Base-by-base conservation (phyloP, 2,329 filamentous ascomycete genomes). In the Peltaster fructicola region DNA sequence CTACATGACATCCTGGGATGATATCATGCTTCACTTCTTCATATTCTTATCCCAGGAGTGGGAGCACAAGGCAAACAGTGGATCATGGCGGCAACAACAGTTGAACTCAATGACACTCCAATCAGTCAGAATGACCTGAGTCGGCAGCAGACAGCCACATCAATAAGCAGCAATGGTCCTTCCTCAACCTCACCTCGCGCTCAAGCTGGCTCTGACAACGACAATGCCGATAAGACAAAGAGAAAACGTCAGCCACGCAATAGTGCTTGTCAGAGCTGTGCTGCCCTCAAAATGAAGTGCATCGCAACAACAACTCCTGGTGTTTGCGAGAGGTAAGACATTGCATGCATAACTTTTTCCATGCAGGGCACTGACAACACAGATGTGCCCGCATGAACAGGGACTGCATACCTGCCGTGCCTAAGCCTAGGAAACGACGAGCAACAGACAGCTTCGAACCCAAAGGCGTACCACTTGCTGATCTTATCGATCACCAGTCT, bases 281-380 rank as follows among this genome's bases (percentile, higher is more conserved):
- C 39, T 3, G 26, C 27, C n/a, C 24, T 42, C 17, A 44, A 44
- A 35, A 43, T 44, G 39, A 41, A 41, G 20, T 36, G 33, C 25
- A 20, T 34, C 7, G 26, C 22, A 3, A 22, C 25, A 13, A 24
- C 33, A 15, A 26, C 27, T 2, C 10, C 18, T 8, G 27, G 30
- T 13, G 24, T 25, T 9, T 31, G 30, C 17, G 30, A 31, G 16
- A 33, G 32, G 31, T 33, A 9, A 29, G 30, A 30, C 14, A 8
- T 25, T 19, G 10, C 25, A 14, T 14, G 8, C 11, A 6, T 21
- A n/a, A n/a, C 17, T 14, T 14, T 8, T 22, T 8, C n/a, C 15
- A 14, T n/a, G n/a, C 11, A 8, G 24, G 6, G 8, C 7, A n/a
- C 34, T 38, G 21, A 40, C 25, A 15, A 25, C 16, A 14, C 30